phyloP scores from a whole-genome alignment of 805 yeast genomes.

The Candida maris region DNA sequence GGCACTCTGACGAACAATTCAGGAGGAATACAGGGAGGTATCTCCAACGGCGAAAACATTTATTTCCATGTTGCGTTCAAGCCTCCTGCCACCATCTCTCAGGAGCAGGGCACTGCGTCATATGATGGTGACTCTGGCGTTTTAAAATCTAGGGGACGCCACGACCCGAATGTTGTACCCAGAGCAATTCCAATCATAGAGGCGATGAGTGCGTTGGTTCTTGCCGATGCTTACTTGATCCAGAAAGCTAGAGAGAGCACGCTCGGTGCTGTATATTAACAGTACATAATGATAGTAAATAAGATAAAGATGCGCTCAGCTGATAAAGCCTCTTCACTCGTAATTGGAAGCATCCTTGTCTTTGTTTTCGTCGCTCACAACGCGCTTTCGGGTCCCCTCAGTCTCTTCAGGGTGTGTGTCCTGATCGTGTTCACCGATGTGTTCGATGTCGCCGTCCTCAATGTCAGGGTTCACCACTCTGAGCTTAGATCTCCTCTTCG shows the following conservation, averaged over 20 bases:
- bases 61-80: conserved; percentile 95
- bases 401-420: neutral
- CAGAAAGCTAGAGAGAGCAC: conserved; percentile 81
- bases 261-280: conserved; percentile 29
- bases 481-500: conserved; percentile 56
- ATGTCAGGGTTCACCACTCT: conserved; percentile 56
- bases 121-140: conserved; percentile 87
- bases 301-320: too few relatives aligned
- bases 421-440: neutral
- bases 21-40: conserved; percentile 99
- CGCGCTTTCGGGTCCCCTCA: conserved; percentile 24
- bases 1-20: conserved; percentile 89
- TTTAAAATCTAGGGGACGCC: conserved; percentile 95
- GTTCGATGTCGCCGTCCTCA: conserved; percentile 3
- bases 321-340: conserved; percentile 5
- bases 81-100: conserved; percentile 96
- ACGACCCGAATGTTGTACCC: conserved; percentile 97
- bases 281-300: too few relatives aligned
- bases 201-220: conserved; percentile 94
- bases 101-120: conserved; percentile 83
- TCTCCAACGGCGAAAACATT: conserved; percentile 91
- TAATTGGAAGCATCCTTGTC: conserved; percentile 12
- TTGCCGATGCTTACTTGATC: conserved; percentile 79
- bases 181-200: conserved; percentile 98
- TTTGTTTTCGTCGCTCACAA: conserved; percentile 28